These are phyloP conservation scores for Soucietia sequanensis DNA, from an alignment of 805 yeast species.

Conservation along the genomic window DNA sequence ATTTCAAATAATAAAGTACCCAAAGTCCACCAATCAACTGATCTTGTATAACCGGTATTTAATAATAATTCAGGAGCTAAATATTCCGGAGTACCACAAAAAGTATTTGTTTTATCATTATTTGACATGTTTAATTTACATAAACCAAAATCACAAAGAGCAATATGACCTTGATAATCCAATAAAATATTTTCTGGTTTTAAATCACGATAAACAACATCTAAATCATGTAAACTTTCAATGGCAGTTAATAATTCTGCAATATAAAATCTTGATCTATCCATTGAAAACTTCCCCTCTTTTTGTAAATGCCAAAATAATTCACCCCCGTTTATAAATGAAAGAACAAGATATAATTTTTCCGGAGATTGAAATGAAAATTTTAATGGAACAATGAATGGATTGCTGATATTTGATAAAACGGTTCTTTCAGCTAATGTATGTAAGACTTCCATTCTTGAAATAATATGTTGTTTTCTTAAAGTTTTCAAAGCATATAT, in stretches of 20 bases:
- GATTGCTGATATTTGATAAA: conserved; percentile 86
- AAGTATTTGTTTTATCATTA: conserved; percentile 85
- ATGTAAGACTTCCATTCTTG: conserved; percentile 92
- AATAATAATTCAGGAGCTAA: conserved; percentile 90
- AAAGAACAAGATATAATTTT: conserved; percentile 83
- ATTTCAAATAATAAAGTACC: conserved; percentile 93
- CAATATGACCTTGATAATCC: conserved; percentile 97
- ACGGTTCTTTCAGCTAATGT: conserved; percentile 96
- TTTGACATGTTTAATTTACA: conserved; percentile 94
- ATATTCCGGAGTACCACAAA: conserved; percentile 98
- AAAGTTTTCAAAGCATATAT: conserved; percentile 93
- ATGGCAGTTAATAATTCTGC: conserved; percentile 93
- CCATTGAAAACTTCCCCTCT: conserved; percentile 84
- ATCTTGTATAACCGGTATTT: conserved; percentile 92
- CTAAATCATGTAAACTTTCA: conserved; percentile 85
- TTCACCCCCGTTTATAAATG: conserved; percentile 97
- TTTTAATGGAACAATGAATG: conserved; percentile 94
- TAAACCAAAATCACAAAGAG: conserved; percentile 94
- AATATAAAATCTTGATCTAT: conserved; percentile 88
- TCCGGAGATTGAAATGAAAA: conserved; percentile 98
- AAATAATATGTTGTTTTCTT: conserved; percentile 90
- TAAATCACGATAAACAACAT: conserved; percentile 91
- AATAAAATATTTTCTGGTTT: conserved; percentile 94
- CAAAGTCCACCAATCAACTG: conserved; percentile 98
- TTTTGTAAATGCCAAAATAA: conserved; percentile 90